Evolutionary conservation across 2,329 filamentous ascomycete species (phyloP).

Genomic region (Venturiaceae sp.): DNA sequence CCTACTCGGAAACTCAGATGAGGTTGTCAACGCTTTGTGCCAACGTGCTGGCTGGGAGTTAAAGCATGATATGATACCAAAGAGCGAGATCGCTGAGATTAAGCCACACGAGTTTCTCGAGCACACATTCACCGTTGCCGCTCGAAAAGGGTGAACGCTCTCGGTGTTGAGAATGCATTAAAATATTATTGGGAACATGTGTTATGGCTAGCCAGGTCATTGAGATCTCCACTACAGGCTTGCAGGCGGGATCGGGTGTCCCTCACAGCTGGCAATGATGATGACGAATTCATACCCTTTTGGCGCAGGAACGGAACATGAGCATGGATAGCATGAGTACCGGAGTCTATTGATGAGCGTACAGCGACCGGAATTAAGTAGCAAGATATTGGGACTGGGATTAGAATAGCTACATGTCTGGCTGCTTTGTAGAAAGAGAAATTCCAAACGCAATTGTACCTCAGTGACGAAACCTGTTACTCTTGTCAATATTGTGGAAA

Average conservation of each 20-base stretch:
- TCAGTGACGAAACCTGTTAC: too few relatives aligned
- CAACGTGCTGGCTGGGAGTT: slow-evolving; percentile 72
- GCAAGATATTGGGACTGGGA: neutral
- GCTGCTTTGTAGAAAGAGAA: neutral
- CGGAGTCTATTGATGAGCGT: neutral
- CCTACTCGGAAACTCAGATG: slow-evolving; percentile 88
- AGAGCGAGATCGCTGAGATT: slow-evolving; percentile 52
- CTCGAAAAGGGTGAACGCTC: neutral
- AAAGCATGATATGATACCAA: slow-evolving; percentile 73
- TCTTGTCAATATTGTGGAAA: too few relatives aligned
- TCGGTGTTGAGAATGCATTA: too few relatives aligned
- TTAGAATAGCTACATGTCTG: neutral
- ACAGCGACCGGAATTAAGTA: neutral
- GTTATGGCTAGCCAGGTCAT: neutral
- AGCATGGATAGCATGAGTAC: neutral
- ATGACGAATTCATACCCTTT: neutral
- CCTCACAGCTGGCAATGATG: neutral
- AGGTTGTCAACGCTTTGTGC: slow-evolving; percentile 80
- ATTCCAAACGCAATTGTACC: neutral
- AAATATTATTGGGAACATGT: too few relatives aligned
- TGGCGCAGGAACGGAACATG: neutral
- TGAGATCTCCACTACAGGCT: neutral
- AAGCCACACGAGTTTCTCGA: slow-evolving; percentile 13
- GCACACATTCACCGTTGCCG: neutral
- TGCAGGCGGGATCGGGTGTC: neutral